Percentiles rank a stretch among this genome's conserved stretches.
Conservation (phyloP, 495 filamentous ascomycete genomes). For the Chaetomidium leptoderma region DNA sequence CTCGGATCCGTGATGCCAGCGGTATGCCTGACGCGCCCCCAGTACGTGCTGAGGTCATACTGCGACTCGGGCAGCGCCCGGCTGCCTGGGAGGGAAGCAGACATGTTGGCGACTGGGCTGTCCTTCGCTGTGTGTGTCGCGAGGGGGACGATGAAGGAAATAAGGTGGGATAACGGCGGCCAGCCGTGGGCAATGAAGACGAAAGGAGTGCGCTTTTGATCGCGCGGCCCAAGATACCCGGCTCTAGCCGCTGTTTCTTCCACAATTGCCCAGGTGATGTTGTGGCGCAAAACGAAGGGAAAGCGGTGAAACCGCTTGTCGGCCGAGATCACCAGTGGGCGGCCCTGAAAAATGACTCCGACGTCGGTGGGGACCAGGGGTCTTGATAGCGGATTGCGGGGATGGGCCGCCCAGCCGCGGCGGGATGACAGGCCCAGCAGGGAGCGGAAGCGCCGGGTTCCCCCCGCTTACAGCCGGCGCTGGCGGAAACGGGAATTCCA, state of each 20-base stretch:
- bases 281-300: constrained; percentile 9
- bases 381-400: constrained; percentile 19
- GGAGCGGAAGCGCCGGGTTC: background rate
- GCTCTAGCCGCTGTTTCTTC: background rate
- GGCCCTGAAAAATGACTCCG: constrained; percentile 19
- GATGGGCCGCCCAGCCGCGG: background rate
- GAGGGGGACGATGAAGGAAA: background rate
- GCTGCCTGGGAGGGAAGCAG: constrained; percentile 78
- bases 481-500: background rate
- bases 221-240: background rate
- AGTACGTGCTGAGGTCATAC: constrained; percentile 89
- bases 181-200: background rate
- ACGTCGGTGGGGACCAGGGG: constrained; percentile 22
- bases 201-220: background rate
- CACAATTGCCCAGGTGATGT: constrained; percentile 1
- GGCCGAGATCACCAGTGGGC: constrained; percentile 4
- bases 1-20: constrained; percentile 90
- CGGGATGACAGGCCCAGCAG: constrained; percentile 4
- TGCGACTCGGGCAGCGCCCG: constrained; percentile 84
- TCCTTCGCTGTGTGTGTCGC: background rate
- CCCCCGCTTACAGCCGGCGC: constrained; percentile 10
- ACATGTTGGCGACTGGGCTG: constrained; percentile 55
- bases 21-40: constrained; percentile 88
- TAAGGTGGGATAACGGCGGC: background rate
- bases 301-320: constrained; percentile 14